These are phyloP conservation scores for Camellia japonica DNA, from an alignment of 148 eudicot species.

Conservation along the genomic window DNA sequence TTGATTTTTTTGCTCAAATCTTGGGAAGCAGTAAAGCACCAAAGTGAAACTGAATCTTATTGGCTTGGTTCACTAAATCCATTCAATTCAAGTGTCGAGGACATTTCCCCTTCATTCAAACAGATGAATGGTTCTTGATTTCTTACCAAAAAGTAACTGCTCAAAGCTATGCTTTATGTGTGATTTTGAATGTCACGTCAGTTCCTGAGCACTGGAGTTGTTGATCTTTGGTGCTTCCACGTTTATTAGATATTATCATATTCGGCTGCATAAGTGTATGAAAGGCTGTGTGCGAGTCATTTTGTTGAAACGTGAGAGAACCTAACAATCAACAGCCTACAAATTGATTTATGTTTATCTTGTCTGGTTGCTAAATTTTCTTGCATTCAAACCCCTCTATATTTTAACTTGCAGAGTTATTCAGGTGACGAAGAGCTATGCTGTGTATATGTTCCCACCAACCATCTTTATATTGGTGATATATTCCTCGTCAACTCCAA, in stretches of 20 bases:
- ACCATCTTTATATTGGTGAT: slow-evolving; percentile 36
- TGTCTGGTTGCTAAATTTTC: slow-evolving; percentile 4
- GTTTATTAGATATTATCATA: no score
- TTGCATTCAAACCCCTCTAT: not conserved
- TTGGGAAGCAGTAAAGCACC: no score
- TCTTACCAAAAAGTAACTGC: not conserved
- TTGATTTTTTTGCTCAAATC: no score
- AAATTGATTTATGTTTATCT: not conserved
- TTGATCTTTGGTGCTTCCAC: no score
- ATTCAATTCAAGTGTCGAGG: not conserved
- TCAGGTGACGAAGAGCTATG: slow-evolving; percentile 34
- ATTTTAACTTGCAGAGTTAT: slow-evolving; percentile 15
- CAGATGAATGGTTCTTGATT: slow-evolving; percentile 1
- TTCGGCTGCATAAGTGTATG: no score
- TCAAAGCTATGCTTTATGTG: no score
- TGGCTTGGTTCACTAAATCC: not conserved
- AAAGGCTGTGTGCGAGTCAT: no score
- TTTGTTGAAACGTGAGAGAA: no score
- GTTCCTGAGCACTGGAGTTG: no score
- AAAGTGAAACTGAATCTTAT: not conserved
- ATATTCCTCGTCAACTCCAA: slow-evolving; percentile 30
- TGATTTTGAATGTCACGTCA: no score
- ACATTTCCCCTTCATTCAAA: not conserved
- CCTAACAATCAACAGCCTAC: not conserved
- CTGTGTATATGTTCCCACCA: slow-evolving; percentile 35